Evolutionary conservation across 1,139 yeast genomes (phyloP).

Genomic region (Debaryomyces udenii): DNA sequence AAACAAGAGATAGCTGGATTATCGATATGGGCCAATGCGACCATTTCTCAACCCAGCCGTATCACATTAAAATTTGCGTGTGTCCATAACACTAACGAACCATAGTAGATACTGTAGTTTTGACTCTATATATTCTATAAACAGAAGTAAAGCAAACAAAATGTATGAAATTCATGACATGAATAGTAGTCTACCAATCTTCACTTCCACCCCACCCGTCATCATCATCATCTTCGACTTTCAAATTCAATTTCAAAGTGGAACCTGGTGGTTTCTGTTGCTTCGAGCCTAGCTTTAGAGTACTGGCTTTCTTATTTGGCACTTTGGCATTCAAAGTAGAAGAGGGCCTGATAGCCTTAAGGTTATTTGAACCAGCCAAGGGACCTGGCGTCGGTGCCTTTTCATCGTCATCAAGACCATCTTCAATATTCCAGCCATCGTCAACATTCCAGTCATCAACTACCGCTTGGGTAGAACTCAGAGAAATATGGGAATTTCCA

Average conservation of each 20-base stretch:
- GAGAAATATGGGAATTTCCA: constrained; percentile 18
- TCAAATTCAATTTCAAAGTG: constrained; percentile 41
- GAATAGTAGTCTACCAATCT: constrained; percentile 15
- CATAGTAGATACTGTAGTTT: no score
- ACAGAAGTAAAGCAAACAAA: neutral
- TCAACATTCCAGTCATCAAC: constrained; percentile 18
- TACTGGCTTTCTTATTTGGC: constrained; percentile 22
- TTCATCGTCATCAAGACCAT: constrained; percentile 21
- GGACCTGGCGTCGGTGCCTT: constrained; percentile 10
- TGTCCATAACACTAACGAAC: no score
- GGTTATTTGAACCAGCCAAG: constrained; percentile 7
- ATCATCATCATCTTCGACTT: constrained; percentile 48
- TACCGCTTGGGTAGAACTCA: constrained; percentile 8
- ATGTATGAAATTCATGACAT: neutral
- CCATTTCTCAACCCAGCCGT: no score
- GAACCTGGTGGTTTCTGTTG: constrained; percentile 26
- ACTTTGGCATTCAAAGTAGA: constrained; percentile 9
- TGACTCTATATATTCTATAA: no score
- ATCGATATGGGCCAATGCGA: no score
- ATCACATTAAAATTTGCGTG: no score
- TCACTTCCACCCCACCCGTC: constrained; percentile 55
- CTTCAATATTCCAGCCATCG: constrained; percentile 35
- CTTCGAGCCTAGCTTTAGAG: constrained; percentile 32
- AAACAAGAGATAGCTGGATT: no score
- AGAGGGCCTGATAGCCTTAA: constrained; percentile 11